A percentile compares a stretch with the other conserved stretches of the same genome.
phyloP scores from a whole-genome alignment of 768 basidiomycete species.

The Piloderma croceum region DNA sequence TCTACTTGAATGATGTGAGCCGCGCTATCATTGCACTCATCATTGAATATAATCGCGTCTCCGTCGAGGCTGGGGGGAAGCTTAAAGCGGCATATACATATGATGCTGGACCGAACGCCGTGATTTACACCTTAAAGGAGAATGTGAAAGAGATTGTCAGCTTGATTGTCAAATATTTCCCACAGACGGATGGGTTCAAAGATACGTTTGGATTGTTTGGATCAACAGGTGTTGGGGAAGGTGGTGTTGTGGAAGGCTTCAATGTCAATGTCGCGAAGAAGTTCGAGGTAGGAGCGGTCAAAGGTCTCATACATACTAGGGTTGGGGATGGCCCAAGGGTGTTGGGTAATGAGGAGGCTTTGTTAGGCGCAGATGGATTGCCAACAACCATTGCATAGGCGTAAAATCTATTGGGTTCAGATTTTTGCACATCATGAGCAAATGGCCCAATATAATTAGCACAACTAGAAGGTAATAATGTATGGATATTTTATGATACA shows the following conservation, averaged over 20 bases:
- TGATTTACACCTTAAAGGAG: slow-evolving; percentile 82
- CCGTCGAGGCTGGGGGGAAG: slow-evolving; percentile 48
- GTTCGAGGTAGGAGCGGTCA: slow-evolving; percentile 74
- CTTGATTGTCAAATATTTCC: slow-evolving; percentile 81
- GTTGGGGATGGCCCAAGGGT: slow-evolving; percentile 90
- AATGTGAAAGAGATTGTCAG: slow-evolving; percentile 75
- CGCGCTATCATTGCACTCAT: slow-evolving; percentile 88
- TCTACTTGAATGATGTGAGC: slow-evolving; percentile 98
- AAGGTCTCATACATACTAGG: slow-evolving; percentile 84
- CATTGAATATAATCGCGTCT: slow-evolving; percentile 86
- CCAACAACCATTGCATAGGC: slow-evolving; percentile 40
- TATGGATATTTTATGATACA: too few species aligned
- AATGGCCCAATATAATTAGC: too few species aligned
- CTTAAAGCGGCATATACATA: slow-evolving; percentile 96
- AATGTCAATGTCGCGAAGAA: slow-evolving; percentile 70
- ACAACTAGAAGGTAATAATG: too few species aligned
- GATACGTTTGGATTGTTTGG: slow-evolving; percentile 67
- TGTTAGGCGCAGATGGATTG: slow-evolving; percentile 67
- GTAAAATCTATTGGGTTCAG: too few species aligned
- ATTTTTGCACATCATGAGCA: too few species aligned
- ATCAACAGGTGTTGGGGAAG: slow-evolving; percentile 35
- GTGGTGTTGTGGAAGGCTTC: slow-evolving; percentile 62
- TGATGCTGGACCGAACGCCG: slow-evolving; percentile 97
- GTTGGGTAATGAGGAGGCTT: slow-evolving; percentile 52
- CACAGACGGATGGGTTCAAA: slow-evolving; percentile 69